Conservation (phyloP, 345 rosid genomes). For the Schrenkiella parvula region DNA sequence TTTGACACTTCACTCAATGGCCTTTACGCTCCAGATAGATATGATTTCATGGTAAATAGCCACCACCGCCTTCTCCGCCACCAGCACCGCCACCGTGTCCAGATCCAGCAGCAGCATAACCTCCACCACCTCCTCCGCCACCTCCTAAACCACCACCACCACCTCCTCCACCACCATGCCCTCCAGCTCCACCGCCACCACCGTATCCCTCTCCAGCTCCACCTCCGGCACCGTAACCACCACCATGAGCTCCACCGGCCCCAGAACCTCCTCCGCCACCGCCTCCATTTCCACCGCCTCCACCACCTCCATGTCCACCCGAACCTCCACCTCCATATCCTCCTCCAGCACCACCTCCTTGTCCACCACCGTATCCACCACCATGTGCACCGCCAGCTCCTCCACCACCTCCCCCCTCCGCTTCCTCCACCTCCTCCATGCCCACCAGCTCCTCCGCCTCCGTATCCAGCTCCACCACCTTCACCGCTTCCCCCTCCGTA, state of each 20-base stretch:
- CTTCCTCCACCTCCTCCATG: conserved; percentile 27
- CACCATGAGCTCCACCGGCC: conserved; percentile 29
- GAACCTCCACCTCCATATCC: conserved; percentile 33
- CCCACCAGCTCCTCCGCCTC: conserved; percentile 33
- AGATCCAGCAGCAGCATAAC: conserved; percentile 29
- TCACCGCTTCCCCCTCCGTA: conserved; percentile 35
- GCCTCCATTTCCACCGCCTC: conserved; percentile 29
- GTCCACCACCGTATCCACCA: conserved; percentile 33
- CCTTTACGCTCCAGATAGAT: neutral
- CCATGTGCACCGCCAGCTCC: conserved; percentile 31
- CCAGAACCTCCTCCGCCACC: conserved; percentile 35
- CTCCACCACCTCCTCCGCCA: conserved; percentile 36
- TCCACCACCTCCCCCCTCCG: conserved; percentile 34
- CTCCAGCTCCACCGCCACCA: conserved; percentile 30
- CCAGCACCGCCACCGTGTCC: conserved; percentile 34
- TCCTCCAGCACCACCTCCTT: conserved; percentile 31
- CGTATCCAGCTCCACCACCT: conserved; percentile 35
- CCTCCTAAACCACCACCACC: conserved; percentile 35
- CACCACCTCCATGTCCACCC: conserved; percentile 30
- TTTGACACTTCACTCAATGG: conserved; percentile 5
- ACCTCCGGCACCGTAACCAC: conserved; percentile 31
- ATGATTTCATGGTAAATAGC: conserved; percentile 15
- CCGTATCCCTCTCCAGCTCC: conserved; percentile 38
- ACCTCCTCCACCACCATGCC: conserved; percentile 33
- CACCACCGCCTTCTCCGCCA: conserved; percentile 32